Evolutionary conservation across 192 early-diverging fungal species (phyloP), one percentile per base, ranked within the genome.

Genomic region (Coemansia erecta): DNA sequence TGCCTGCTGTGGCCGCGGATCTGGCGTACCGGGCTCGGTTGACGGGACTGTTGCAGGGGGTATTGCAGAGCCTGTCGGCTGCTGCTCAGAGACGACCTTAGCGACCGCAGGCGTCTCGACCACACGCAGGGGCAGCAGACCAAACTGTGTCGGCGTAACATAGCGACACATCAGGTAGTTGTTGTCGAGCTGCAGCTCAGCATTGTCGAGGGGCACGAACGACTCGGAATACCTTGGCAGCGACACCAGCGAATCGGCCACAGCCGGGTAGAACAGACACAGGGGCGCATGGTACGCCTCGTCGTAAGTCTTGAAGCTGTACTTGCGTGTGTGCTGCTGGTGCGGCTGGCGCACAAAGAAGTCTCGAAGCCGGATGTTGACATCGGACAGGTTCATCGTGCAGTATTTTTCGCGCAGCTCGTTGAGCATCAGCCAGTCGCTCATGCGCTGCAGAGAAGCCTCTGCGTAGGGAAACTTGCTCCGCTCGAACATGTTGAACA

Each of bases 221-320:
- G 77, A 63, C 17, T 31, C n/a, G 5, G 40, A 23, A 14, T 83
- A 72, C 56, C 73, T 61, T 6, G 69, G 65, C 35, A 78, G 60
- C 54, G 53, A 61, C 22, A 56, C 56, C 4, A 56, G 58, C 17
- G 82, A 72, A 43, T 71, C 74, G 15, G 79, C 53, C 17, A 82
- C 72, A 1, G 52, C 55, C 0, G 85, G 84, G 58, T 85, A 77
- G 56, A 87, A 85, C 26, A 85, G 52, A 31, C 72, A 89, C 82
- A 91, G 77, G 3, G 93, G 88, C 0, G 92, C 90, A 17, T 89
- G 64, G 52, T 89, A 85, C 14, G 84, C 85, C 61, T 94, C 94
- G 56, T 93, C 92, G 44, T 93, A 96, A 1, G 91, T 86, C 62
- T 96, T 96, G 68, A 92, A 82, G 54, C 83, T 85, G 67, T 87